These are phyloP conservation scores for Sicyos baderoa DNA, from an alignment of 306 rosid species.

Conservation along the genomic window DNA sequence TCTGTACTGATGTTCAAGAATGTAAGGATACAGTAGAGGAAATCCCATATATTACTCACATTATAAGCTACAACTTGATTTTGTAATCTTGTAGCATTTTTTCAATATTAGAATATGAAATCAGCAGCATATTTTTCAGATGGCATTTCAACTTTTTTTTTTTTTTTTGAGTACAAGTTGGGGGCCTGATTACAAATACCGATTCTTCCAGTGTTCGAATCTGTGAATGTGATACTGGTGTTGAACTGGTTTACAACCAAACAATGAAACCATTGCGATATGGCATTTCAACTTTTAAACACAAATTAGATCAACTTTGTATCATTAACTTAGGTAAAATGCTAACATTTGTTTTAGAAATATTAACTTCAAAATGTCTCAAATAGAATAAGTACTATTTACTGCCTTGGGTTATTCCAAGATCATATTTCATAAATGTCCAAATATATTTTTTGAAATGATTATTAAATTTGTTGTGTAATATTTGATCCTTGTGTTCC, in stretches of 20 bases:
- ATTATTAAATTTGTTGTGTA: too few relatives aligned
- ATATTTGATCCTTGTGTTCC: too few relatives aligned
- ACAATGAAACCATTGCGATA: too few relatives aligned
- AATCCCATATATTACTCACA: slow-evolving; percentile 30
- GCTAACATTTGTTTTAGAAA: background rate
- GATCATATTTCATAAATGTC: background rate
- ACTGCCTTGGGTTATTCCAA: background rate
- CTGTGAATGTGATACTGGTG: too few relatives aligned
- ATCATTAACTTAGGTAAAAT: background rate
- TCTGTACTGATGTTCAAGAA: slow-evolving; percentile 25
- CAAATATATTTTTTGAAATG: background rate
- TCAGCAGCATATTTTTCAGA: background rate
- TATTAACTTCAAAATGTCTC: background rate
- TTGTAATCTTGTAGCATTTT: background rate
- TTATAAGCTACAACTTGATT: slow-evolving; percentile 17
- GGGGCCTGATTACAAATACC: too few relatives aligned
- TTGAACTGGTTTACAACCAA: too few relatives aligned
- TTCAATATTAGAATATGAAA: slow-evolving; percentile 10
- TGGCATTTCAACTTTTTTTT: background rate
- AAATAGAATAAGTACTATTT: background rate
- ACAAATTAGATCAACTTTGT: background rate
- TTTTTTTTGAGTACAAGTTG: too few relatives aligned
- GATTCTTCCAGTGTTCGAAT: too few relatives aligned
- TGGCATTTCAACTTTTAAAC: background rate
- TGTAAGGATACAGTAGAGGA: slow-evolving; percentile 27